These are phyloP conservation scores for Lenzites betulinus DNA, from an alignment of 768 basidiomycete species.

Conservation along the genomic window DNA sequence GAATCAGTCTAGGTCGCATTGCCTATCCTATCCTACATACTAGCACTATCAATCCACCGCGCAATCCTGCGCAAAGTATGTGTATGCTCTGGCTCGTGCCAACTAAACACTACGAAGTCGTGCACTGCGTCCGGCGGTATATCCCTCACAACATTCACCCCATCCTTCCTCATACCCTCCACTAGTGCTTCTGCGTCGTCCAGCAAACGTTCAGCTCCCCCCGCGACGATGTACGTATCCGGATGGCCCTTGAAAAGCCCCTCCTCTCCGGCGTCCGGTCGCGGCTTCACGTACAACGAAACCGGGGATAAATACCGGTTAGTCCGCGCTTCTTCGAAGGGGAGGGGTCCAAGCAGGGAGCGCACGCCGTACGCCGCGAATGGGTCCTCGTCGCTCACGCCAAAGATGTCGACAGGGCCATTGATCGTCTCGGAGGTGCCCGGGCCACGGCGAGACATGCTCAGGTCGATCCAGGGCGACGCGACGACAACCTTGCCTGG, in stretches of 20 bases:
- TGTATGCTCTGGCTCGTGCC: constrained; percentile 23
- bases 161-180: constrained; percentile 53
- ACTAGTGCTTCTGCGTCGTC: constrained; percentile 51
- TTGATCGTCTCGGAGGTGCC: constrained; percentile 5
- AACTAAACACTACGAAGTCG: constrained; percentile 19
- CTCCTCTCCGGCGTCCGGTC: too few species aligned
- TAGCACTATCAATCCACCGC: constrained; percentile 19
- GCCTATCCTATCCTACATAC: too few species aligned
- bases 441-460: constrained; percentile 39
- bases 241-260: constrained; percentile 59
- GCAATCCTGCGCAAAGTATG: constrained; percentile 2
- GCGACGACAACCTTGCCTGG: constrained; percentile 50
- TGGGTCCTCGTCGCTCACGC: constrained; percentile 13
- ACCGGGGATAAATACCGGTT: constrained; percentile 65
- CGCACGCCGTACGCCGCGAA: constrained; percentile 35
- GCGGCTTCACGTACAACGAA: constrained; percentile 39
- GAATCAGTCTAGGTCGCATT: too few species aligned
- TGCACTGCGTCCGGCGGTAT: constrained; percentile 37
- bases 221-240: constrained; percentile 57
- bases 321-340: constrained; percentile 42
- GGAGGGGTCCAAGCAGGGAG: constrained; percentile 52
- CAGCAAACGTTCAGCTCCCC: constrained; percentile 58
- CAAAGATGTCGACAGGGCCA: constrained; percentile 35
- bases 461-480: constrained; percentile 58
- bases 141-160: constrained; percentile 49